These are phyloP conservation scores for Diaporthe sp. DNA, from an alignment of 2,329 filamentous ascomycete genomes.

Conservation along the genomic window DNA sequence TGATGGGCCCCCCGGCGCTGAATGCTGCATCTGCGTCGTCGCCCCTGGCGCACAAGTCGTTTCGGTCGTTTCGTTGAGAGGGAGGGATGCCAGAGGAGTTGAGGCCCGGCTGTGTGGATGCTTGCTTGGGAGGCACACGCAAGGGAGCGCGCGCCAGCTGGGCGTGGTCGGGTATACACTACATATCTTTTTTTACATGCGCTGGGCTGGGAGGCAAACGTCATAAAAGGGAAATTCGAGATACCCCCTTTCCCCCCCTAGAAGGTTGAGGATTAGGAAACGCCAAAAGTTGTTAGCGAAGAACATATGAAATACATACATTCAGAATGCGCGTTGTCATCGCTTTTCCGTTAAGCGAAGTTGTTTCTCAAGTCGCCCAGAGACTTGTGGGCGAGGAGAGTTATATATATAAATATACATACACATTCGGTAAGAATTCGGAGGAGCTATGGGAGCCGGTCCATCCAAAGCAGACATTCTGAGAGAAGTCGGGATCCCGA, in stretches of 20 bases:
- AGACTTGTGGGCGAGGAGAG: no score
- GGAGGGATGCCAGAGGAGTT: neutral
- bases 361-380: neutral
- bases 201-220: slow-evolving; percentile 18
- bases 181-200: neutral
- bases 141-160: neutral
- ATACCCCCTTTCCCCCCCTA: slow-evolving; percentile 31
- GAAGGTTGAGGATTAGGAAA: slow-evolving; percentile 39
- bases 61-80: slow-evolving; percentile 59
- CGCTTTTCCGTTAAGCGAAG: neutral
- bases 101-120: neutral
- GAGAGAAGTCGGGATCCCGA: neutral
- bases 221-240: slow-evolving; percentile 29
- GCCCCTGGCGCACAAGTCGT: slow-evolving; percentile 61
- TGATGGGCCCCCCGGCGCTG: slow-evolving; percentile 48
- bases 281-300: neutral
- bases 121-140: neutral
- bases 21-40: slow-evolving; percentile 48
- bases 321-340: neutral
- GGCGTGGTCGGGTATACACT: neutral
- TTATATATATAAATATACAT: no score
- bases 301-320: slow-evolving; percentile 16
- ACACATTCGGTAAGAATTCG: neutral
- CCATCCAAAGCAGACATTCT: neutral
- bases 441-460: neutral